Evolutionary conservation across 345 rosid species (phyloP), one percentile per base, ranked within the genome.

Genomic region (Bruguiera sexangula): DNA sequence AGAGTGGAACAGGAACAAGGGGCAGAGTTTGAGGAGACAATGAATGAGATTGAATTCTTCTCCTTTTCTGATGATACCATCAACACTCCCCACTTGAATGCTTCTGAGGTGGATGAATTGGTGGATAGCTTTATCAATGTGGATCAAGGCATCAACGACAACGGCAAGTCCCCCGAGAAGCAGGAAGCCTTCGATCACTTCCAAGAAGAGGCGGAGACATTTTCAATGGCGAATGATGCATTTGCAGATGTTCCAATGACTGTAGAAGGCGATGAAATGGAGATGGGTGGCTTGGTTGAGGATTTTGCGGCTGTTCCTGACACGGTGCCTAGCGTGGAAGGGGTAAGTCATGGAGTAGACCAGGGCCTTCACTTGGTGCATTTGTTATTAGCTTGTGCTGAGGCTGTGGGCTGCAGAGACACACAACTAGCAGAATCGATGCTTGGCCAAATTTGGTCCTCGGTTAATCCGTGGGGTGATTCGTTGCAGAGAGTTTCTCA

Each of bases 351-450:
- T 60, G 87, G 83, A 20, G 88, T 83, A 61, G 85, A 86, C 76
- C 86, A 83, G 69, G 90, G 90, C 48, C 90, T 88, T 51, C 86
- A 83, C 61, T 73, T 88, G 79, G 89, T 88, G 50, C 93, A 88
- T 74, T 69, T 75, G 50, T 51, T 88, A 62, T 43, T 88, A 62
- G 90, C 86, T 6, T 85, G 92, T 60, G 89, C 89, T 3, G 92
- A 88, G 83, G 92, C 92, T 21, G 77, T 88, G 29, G 86, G 88
- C 2, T 88, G 88, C 60, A 78, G 90, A 22, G 93, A 88, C 67
- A 70, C 63, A 2, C 82, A 71, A 29, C 72, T 86, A 24, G 89
- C 88, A 29, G 73, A 75, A 51, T 82, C 88, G 16, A 75, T 86
- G 69, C 82, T 88, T 7, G 26, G 20, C 61, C 85, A 83, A 69